Conservation (phyloP, 2,329 filamentous ascomycete species). For the Cladorrhinum sp. region DNA sequence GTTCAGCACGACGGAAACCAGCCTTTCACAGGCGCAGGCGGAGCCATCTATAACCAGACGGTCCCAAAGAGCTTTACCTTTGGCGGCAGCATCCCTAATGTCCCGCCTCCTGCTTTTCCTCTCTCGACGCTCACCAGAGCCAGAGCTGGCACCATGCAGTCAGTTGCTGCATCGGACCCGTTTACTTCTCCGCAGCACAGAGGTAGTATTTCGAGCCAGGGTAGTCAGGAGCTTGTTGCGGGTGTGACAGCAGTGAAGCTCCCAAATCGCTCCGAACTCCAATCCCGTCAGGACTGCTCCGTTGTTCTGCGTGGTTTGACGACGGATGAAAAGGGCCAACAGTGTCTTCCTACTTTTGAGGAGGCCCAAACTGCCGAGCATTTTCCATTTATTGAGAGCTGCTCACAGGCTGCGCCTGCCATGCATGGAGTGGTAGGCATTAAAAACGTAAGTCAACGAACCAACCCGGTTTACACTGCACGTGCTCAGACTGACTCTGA, state of each 20-base stretch:
- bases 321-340: background rate
- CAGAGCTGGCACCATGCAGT: too few species aligned
- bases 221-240: too few species aligned
- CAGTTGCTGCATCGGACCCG: too few species aligned
- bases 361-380: constrained; percentile 35
- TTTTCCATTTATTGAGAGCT: constrained; percentile 48
- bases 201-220: too few species aligned
- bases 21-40: too few species aligned
- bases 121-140: too few species aligned
- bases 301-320: background rate
- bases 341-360: background rate
- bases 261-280: too few species aligned
- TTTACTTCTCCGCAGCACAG: too few species aligned
- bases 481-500: background rate
- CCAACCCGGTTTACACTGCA: background rate
- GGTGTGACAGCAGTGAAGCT: too few species aligned
- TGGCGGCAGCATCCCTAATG: constrained; percentile 18
- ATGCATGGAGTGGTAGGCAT: constrained; percentile 48
- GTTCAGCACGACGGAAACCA: too few species aligned
- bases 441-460: constrained; percentile 51
- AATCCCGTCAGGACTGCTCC: background rate
- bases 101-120: background rate
- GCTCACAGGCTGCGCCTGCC: constrained; percentile 30
- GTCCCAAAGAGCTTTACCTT: constrained; percentile 45
- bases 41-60: constrained; percentile 28